Evolutionary conservation across 139 green algal species (phyloP).

Genomic region (Raphidocelis subcapitata): DNA sequence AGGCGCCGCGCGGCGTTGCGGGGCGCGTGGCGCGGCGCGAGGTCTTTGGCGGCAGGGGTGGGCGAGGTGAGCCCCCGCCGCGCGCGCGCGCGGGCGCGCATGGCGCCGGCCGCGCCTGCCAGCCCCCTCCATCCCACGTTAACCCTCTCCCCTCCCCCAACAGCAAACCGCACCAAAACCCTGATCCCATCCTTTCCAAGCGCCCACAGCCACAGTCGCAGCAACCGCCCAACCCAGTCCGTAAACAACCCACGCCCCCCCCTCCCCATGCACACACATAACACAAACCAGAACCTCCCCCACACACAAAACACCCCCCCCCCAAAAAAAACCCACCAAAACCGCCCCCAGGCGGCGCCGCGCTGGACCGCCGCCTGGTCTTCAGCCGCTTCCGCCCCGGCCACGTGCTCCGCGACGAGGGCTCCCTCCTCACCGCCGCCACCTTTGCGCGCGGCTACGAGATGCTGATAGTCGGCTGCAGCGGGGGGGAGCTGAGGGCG

Average conservation of each 20-base stretch:
- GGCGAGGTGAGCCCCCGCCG: constrained; percentile 47
- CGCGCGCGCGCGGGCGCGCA: too few relatives aligned
- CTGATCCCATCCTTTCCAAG: background rate
- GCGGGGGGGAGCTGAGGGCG: constrained; percentile 28
- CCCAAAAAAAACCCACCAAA: too few relatives aligned
- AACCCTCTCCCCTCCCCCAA: too few relatives aligned
- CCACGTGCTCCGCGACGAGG: constrained; percentile 54
- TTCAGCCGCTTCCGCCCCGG: constrained; percentile 65
- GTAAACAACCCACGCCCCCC: too few relatives aligned
- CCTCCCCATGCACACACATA: too few relatives aligned
- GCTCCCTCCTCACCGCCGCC: constrained; percentile 35
- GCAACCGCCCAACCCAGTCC: too few relatives aligned
- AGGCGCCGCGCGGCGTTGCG: constrained; percentile 51
- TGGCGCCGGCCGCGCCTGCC: too few relatives aligned
- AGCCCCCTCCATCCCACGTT: too few relatives aligned
- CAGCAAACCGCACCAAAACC: background rate
- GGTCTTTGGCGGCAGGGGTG: constrained; percentile 34
- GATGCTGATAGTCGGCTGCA: constrained; percentile 48
- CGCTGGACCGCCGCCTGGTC: constrained; percentile 14
- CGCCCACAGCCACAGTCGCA: background rate
- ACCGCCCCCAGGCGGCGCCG: constrained; percentile 7
- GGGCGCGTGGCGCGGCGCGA: constrained; percentile 38
- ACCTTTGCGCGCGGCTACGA: constrained; percentile 50
- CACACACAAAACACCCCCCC: too few relatives aligned
- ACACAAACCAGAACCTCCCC: too few relatives aligned